Conservation (phyloP, 1,284 basidiomycete genomes). For the Cutaneotrichosporon sp. region DNA sequence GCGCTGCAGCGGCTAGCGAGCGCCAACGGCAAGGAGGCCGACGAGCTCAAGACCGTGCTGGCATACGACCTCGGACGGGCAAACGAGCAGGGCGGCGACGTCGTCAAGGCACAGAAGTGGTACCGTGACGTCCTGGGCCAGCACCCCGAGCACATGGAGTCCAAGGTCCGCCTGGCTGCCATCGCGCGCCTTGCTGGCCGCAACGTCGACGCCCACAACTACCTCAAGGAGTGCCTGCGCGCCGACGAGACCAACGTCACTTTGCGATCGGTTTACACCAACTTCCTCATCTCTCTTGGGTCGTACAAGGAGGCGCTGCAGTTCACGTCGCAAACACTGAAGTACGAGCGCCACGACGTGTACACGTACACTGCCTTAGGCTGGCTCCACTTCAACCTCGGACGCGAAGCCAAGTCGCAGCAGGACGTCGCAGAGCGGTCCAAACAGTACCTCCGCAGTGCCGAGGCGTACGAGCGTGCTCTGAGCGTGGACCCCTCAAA, state of each 20-base stretch:
- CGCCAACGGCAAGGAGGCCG: constrained; percentile 58
- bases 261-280: constrained; percentile 72
- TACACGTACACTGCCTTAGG: constrained; percentile 87
- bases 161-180: constrained; percentile 84
- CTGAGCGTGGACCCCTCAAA: constrained; percentile 76
- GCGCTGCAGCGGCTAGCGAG: constrained; percentile 52
- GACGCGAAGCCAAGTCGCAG: constrained; percentile 61
- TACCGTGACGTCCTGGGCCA: constrained; percentile 78
- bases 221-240: constrained; percentile 75
- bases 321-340: constrained; percentile 80
- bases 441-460: constrained; percentile 73
- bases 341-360: constrained; percentile 79
- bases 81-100: constrained; percentile 78
- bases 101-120: constrained; percentile 71
- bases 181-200: constrained; percentile 69
- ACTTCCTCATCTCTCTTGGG: constrained; percentile 69
- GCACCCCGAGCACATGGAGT: constrained; percentile 92
- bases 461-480: constrained; percentile 89
- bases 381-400: constrained; percentile 78
- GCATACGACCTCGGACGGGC: constrained; percentile 85
- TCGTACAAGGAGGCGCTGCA: constrained; percentile 70
- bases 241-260: constrained; percentile 47
- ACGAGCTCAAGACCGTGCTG: constrained; percentile 70
- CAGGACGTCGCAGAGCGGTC: constrained; percentile 69
- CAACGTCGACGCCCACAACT: constrained; percentile 75